Evolutionary conservation across 2,329 filamentous ascomycete genomes (phyloP), one percentile per base, ranked within the genome.

Genomic region (Penicillium sp.): DNA sequence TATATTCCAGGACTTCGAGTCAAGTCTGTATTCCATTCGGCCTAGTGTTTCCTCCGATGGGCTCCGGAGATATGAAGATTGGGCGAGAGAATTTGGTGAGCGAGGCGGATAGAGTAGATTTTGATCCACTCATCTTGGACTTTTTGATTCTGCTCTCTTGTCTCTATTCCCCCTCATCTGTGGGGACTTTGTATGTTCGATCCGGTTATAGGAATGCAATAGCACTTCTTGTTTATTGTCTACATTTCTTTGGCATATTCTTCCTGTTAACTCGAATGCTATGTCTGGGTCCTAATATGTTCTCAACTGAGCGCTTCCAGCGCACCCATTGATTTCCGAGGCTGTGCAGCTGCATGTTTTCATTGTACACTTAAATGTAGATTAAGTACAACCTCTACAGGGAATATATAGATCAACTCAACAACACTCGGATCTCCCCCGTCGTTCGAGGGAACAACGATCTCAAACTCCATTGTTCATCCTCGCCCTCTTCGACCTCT

Each of bases 11-110:
- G 94, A 99, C 72, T 99, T 99, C 66, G 79, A 89, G 67, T 85
- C 89, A 14, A 96, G 92, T 75, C 77, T 99, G 58, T 78, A 80
- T 39, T 95, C 87, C 16, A 97, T 99, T 61, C 82, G 93, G 45
- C 93, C 94, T 0, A 96, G 90, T 73, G 93, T 99, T 3, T 91
- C 90, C 69, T 89, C 87, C 70, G 81, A 90, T 51, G 92, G 94
- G 0, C 75, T 99, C 38, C 89, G 90, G 70, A 84, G 92, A 69
- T 97, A 95, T 72, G 94, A 97, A 74, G 89, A 95, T 61, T 99
- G 94, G 94, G 92, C 94, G 3, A 86, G 74, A 70, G 89, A 96
- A 71, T 99, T 94, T 80, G 94, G 94, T 44, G 94, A 99, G 75
- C 80, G 93, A 39, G 93, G 92, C 35, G 91, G 91, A 20, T 96